Evolutionary conservation across 2,329 filamentous ascomycete species (phyloP), one percentile per base, ranked within the genome.

Genomic region (Alternaria triticimaculans): DNA sequence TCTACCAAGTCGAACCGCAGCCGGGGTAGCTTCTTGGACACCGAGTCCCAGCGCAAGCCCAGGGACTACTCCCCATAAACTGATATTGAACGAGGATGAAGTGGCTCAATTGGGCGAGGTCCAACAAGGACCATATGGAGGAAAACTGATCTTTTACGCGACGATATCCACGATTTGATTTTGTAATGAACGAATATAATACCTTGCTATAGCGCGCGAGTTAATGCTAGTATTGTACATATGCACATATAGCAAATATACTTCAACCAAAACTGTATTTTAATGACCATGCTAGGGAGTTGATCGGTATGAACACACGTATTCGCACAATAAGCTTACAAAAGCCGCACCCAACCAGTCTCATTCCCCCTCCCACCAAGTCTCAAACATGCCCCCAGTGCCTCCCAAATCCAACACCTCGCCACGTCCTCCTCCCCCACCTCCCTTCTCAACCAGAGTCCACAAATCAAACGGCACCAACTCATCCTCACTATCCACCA

Each of bases 11-110:
- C 74, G 4, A 74, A 53, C 41, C 63, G 68, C 23, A 77, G 69
- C 62, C 81, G 85, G 12, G 87, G 85, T 66, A 85, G 84, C 71
- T 85, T 85, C 64, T 84, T 87, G 61, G 87, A 88, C 62, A 85
- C 84, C 55, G 81, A 88, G 63, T 85, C 83, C 69, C 82, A 88
- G 67, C 65, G 65, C 37, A 51, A 63, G 37, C 60, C 65, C n/a
- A 67, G 65, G 63, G 65, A 67, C 11, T 67, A 65, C 45, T 58
- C 65, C 4, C 57, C 60, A 5, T 63, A 56, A 23, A 41, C 14
- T 20, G 18, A 15, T 9, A 3, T 14, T 30, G 5, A 37, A 23
- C 18, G n/a, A 15, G 6, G 12, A 55, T 48, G 44, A 12, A 44
- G 51, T 59, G 46, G 33, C 18, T 11, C n/a, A 12, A 44, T 51